Evolutionary conservation across 2,329 filamentous ascomycete species (phyloP), one percentile per base, ranked within the genome.

Genomic region (Shiraia sp.): DNA sequence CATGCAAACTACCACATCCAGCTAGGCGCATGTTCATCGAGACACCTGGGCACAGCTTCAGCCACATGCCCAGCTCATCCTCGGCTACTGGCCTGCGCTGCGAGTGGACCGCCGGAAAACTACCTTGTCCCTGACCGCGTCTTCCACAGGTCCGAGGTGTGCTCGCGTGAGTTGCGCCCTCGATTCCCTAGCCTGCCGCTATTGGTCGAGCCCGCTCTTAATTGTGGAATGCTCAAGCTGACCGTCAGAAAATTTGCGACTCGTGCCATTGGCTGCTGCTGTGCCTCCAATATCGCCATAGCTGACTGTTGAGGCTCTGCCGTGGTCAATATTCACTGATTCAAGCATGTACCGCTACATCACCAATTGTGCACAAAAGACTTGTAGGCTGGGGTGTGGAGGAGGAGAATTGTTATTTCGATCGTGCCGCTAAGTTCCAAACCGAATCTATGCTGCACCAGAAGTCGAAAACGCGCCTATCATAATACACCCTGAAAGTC

Each of bases 371-470:
- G 12, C 10, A 22, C 17, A 12, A 33, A 13, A 16, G 13, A 6
- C 31, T n/a, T 33, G 15, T 15, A 33, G 23, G 32, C 17, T 17
- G 2, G 10, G 10, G 8, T 29, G 3, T 35, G 49, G 38, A 59
- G 58, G 61, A 62, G 61, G 62, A 65, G 59, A 68, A 63, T 65
- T 57, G 57, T 49, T 57, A 60, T 63, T 68, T 61, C 60, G 55
- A 64, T 49, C 55, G 59, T 65, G 53, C 53, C 56, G 58, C 61
- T 57, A 63, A 59, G 53, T 57, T 59, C 55, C 60, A 63, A 53
- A 61, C 63, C 54, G 53, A 49, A 49, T 56, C 57, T 58, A 66
- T 64, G 57, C 57, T 58, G 56, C 63, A 65, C 57, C 53, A 50
- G 39, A 58, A 55, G 55, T 57, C 61, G 47, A 53, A 55, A 59